Percentiles rank a stretch among this genome's conserved stretches.
These are phyloP conservation scores for Syzygium aromaticum DNA, from an alignment of 345 rosid species.

Conservation along the genomic window DNA sequence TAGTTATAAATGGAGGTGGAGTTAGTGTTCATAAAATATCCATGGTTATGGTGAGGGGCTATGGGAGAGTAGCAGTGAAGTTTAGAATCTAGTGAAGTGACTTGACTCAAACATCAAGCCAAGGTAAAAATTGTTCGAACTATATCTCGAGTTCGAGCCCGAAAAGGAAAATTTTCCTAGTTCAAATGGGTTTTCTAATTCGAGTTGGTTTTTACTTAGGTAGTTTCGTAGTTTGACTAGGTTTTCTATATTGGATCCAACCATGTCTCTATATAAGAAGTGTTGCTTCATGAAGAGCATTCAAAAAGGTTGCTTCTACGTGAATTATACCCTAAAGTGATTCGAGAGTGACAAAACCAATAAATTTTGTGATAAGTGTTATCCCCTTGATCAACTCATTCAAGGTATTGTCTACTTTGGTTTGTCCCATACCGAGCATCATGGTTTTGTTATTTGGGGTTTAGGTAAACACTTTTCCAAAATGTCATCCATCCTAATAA, in stretches of 20 bases:
- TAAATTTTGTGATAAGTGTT: background rate
- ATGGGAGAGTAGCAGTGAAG: background rate
- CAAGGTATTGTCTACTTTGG: background rate
- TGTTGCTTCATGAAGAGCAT: background rate
- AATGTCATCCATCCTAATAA: background rate
- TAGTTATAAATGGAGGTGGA: background rate
- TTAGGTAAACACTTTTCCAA: background rate
- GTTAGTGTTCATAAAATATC: background rate
- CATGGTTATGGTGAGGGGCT: background rate
- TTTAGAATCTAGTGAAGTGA: too few species aligned
- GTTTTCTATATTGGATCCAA: background rate
- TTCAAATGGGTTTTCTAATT: background rate
- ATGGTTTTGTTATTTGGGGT: background rate
- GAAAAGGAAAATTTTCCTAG: too few species aligned
- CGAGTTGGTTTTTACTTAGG: background rate
- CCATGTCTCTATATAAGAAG: background rate
- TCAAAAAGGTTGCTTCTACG: too few species aligned
- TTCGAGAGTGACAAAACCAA: background rate
- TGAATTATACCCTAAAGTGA: rapidly evolving
- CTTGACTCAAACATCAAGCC: background rate
- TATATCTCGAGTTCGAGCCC: background rate
- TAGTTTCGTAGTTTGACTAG: background rate
- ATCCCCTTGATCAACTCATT: background rate
- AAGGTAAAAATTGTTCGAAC: too few species aligned
- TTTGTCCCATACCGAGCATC: background rate